Base-by-base conservation (phyloP, 768 basidiomycete species). In the Boletus tomentosulus region DNA sequence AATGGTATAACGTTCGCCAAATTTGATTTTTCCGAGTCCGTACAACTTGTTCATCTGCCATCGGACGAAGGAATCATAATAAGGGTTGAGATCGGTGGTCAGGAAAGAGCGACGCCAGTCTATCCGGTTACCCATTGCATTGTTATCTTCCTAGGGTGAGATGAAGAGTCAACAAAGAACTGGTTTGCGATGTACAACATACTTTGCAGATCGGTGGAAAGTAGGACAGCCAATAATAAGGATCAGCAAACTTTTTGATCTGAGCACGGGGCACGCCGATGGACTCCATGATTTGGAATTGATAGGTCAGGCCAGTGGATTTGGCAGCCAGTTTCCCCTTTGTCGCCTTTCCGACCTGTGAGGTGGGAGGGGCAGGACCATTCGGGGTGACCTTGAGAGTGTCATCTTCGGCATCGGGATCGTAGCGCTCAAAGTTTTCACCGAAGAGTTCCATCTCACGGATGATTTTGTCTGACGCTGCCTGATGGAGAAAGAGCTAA, bases 261-360 rank as follows among this genome's bases (percentile, higher is more conserved):
- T 98, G 93, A 11, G 76, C 70, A 38, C 88, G 82, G 12, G 94
- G 91, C 6, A 98, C 86, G 46, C 89, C 86, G 60, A 97, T 91
- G 39, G 92, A 89, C 66, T 95, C 87, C 86, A 98, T 88, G 70
- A 98, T 98, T 78, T 98, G 97, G 80, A 98, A 99, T 68, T 99
- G 97, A 73, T 98, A 98, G 30, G 86, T 87, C 57, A 91, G 77
- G 2, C 96, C 97, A 2, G 96, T 96, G 0, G 89, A 85, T 73
- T 99, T 98, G 16, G 92, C 92, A 16, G 82, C 81, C 16, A 98
- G 73, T 71, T 99, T 99, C 47, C 95, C 94, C 75, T 99, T 99
- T 71, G 93, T 97, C 3, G 84, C 93, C 68, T 97, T 98, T 56
- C 79, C 82, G 48, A 80, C 78, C 55, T 82, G 82, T 64, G 83